A percentile compares a stretch with the other conserved stretches of the same genome.
These are phyloP conservation scores for Hypsizygus marmoreus DNA, from an alignment of 768 basidiomycete species.

Conservation along the genomic window DNA sequence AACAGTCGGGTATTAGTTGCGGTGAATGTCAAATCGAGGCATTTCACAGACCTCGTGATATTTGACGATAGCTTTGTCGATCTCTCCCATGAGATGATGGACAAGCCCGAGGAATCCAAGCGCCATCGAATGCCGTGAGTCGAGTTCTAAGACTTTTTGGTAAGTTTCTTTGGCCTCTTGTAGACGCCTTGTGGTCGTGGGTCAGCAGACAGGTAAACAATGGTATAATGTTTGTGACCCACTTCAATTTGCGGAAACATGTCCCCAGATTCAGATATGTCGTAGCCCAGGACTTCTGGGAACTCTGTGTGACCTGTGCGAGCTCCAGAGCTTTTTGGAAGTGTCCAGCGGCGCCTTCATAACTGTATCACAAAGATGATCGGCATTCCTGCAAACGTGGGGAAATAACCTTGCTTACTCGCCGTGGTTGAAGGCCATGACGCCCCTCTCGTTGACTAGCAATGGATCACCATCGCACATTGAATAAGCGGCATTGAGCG, in stretches of 20 bases:
- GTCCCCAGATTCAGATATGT: slow-evolving; percentile 95
- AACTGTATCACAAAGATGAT: slow-evolving; percentile 46
- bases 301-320: slow-evolving; percentile 83
- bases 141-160: slow-evolving; percentile 79
- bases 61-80: slow-evolving; percentile 81
- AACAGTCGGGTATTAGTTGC: too few species aligned
- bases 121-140: slow-evolving; percentile 80
- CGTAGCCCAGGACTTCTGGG: slow-evolving; percentile 82
- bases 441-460: slow-evolving; percentile 89
- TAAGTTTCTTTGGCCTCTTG: slow-evolving; percentile 76
- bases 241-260: slow-evolving; percentile 81
- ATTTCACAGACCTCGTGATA: slow-evolving; percentile 90
- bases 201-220: background rate
- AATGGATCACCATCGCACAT: slow-evolving; percentile 91
- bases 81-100: slow-evolving; percentile 69
- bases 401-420: slow-evolving; percentile 51
- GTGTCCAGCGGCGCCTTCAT: slow-evolving; percentile 64
- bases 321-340: slow-evolving; percentile 80
- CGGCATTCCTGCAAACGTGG: background rate
- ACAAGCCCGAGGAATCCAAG: slow-evolving; percentile 91
- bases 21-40: too few species aligned
- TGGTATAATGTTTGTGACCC: slow-evolving; percentile 19
- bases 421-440: slow-evolving; percentile 87
- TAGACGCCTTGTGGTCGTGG: slow-evolving; percentile 35
- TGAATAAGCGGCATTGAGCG: slow-evolving; percentile 75